phyloP scores from a whole-genome alignment of 176 grass and related monocot genomes.

The barley (Hordeum vulgare) region DNA sequence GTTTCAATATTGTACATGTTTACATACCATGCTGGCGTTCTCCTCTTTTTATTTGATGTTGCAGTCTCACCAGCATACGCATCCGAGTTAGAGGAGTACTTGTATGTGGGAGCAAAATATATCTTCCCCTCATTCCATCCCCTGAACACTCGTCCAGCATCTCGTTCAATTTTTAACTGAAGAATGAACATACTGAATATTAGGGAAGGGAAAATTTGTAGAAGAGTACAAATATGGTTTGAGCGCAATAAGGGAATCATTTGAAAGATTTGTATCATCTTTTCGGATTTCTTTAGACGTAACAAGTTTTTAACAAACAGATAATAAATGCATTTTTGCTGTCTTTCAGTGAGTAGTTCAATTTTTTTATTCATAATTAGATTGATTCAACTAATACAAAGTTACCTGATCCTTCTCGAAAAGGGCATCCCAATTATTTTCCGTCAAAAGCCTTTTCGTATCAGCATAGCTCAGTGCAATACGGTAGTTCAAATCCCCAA shows the following conservation, averaged over 20 bases:
- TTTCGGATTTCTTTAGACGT: not conserved
- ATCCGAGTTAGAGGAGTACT: conserved; percentile 76
- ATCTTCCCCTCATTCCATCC: conserved; percentile 88
- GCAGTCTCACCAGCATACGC: conserved; percentile 51
- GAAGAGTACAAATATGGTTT: not conserved
- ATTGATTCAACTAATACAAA: not conserved
- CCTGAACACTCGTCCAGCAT: conserved; percentile 46
- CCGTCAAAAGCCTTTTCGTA: conserved; percentile 54
- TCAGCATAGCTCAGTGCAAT: conserved; percentile 70
- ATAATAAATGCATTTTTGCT: not conserved
- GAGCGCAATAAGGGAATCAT: not conserved
- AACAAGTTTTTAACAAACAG: not conserved
- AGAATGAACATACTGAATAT: conserved; percentile 17
- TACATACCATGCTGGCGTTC: conserved; percentile 71
- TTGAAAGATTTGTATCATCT: not conserved
- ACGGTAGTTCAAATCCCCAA: conserved; percentile 94
- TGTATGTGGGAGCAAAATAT: conserved; percentile 88
- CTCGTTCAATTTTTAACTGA: conserved; percentile 69
- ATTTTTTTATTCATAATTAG: not conserved
- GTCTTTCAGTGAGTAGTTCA: not conserved
- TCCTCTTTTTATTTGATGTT: conserved; percentile 56
- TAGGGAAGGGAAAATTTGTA: not conserved
- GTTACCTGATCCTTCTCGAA: conserved; percentile 84
- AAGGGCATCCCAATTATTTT: conserved; percentile 77
- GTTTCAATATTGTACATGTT: not conserved